Evolutionary conservation across 2,329 filamentous ascomycete genomes (phyloP), one percentile per base, ranked within the genome.

Genomic region (Geoglossum cookeanum): DNA sequence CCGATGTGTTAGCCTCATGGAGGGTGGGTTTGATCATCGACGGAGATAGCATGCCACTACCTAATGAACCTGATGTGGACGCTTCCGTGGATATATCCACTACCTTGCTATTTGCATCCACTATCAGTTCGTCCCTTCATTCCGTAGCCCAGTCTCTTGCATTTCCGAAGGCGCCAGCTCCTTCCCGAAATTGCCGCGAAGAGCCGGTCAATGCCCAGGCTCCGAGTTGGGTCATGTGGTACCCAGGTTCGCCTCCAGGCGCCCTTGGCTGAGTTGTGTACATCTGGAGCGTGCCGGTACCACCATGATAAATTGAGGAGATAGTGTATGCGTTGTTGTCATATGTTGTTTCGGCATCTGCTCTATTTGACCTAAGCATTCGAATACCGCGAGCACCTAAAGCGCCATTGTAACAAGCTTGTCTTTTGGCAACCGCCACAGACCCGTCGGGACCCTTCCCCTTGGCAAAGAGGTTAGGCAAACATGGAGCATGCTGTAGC

Each of bases 381-480:
- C 70, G 65, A 59, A 74, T 71, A 11, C 60, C 69, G 27, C 69
- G 66, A 30, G 63, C 65, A n/a, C 67, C 66, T 27, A 67, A 52
- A 45, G 70, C 69, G 47, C 70, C 68, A 58, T 73, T 64, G 52
- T 71, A 67, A 54, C 64, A 64, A 56, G 66, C 70, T 59, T 72
- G 70, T 33, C 66, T 63, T 47, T 11, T 61, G 9, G 65, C 68
- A 4, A 69, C 68, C 4, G 58, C 37, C 64, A 55, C 7, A 45
- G 59, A 63, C 3, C 68, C 67, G 57, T 67, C 57, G 7, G 67
- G 68, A 0, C 67, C 68, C 59, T 74, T 74, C 0, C 62, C 67
- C 55, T 69, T 68, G 0, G 74, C 22, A 58, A 74, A 74, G 58
- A 73, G 70, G 62, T 74, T 73, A 2, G 70, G 70, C 35, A 61